Conservation (phyloP, 2,329 filamentous ascomycete genomes). For the Arthrobotrys megalospora region DNA sequence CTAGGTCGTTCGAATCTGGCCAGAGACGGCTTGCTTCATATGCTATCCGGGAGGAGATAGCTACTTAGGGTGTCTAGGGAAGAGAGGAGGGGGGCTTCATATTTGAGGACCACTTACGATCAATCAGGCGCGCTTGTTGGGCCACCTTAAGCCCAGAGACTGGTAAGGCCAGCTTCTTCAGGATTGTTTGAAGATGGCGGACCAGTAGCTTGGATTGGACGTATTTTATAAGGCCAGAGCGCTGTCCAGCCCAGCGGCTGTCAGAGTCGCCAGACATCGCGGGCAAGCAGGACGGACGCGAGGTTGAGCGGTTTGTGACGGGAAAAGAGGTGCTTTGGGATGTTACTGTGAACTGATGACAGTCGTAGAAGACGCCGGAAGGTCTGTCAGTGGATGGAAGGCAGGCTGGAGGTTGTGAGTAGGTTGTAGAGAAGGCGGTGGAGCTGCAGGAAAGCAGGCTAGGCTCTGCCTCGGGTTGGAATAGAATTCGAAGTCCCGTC, state of each 20-base stretch:
- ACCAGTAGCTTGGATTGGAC: constrained; percentile 63
- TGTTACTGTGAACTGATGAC: background rate
- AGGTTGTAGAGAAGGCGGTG: constrained; percentile 11
- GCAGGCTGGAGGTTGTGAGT: constrained; percentile 1
- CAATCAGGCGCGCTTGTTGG: constrained; percentile 82
- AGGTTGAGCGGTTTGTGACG: constrained; percentile 3
- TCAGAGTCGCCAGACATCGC: constrained; percentile 51
- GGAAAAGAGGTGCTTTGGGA: background rate
- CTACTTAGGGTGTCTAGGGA: background rate
- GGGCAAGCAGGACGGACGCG: background rate
- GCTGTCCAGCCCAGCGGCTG: constrained; percentile 38
- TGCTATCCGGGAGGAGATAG: background rate
- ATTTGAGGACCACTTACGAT: constrained; percentile 74
- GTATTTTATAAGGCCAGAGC: constrained; percentile 53
- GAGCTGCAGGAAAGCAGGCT: constrained; percentile 12
- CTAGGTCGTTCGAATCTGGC: constrained; percentile 47
- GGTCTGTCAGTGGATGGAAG: constrained; percentile 8
- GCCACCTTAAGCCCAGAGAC: constrained; percentile 88
- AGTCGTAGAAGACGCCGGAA: background rate
- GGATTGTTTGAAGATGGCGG: constrained; percentile 80
- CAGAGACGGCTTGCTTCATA: constrained; percentile 12
- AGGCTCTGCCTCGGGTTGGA: background rate
- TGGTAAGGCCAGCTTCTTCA: constrained; percentile 80
- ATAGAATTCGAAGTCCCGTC: background rate
- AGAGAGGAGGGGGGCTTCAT: constrained; percentile 53